phyloP scores from a whole-genome alignment of 2,329 filamentous ascomycete species.

The Venturia aucupariae region DNA sequence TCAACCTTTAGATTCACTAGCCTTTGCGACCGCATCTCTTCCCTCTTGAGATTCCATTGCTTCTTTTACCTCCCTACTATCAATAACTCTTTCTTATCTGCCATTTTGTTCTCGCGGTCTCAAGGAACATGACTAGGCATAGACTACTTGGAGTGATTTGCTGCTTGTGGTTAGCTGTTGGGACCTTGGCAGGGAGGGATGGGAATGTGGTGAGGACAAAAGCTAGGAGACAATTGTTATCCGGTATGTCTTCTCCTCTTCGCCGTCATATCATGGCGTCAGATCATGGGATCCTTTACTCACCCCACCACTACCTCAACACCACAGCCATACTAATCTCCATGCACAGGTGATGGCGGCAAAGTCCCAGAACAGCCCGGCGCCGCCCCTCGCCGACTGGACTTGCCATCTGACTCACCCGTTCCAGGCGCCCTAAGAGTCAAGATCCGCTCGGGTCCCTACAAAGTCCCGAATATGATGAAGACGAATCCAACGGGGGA shows the following conservation, averaged over 20 bases:
- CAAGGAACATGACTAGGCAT: not conserved
- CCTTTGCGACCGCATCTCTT: not conserved
- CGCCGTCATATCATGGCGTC: not conserved
- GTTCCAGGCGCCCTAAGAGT: conserved; percentile 5
- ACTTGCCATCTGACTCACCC: not conserved
- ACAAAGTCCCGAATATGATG: conserved; percentile 12
- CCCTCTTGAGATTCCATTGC: not conserved
- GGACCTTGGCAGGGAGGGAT: not conserved
- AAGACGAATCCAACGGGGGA: conserved; percentile 3
- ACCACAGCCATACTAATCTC: not conserved
- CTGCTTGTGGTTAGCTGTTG: not conserved
- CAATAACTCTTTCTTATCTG: not conserved
- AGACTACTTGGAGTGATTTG: not conserved
- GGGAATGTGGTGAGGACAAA: not conserved
- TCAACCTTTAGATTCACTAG: not conserved
- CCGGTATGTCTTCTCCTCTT: not conserved
- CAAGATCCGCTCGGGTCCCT: conserved; percentile 12
- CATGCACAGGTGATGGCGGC: not conserved
- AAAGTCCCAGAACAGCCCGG: conserved; percentile 6
- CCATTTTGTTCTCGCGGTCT: not conserved
- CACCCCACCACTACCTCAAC: not conserved
- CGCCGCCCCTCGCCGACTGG: not conserved
- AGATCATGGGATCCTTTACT: not conserved
- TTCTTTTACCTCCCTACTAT: not conserved
- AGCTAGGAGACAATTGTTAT: not conserved